Conservation (phyloP, 225 moss, liverwort and hornwort species). For the Straminergon stramineum region DNA sequence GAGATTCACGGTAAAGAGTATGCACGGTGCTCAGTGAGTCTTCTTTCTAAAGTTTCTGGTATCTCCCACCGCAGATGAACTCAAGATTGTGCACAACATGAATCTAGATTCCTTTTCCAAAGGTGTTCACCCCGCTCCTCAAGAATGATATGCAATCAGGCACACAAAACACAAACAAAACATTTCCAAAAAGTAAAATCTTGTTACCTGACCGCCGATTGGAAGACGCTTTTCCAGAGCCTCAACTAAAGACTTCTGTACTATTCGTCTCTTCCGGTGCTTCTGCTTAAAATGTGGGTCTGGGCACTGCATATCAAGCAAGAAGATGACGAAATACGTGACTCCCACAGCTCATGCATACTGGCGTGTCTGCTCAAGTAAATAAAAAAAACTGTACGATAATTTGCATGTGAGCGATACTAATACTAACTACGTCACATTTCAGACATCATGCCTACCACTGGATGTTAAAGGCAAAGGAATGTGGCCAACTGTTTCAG, state of each 20-base stretch:
- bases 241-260: constrained; percentile 65
- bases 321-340: neutral
- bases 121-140: neutral
- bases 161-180: neutral
- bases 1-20: neutral
- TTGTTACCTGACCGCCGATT: constrained; percentile 41
- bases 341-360: neutral
- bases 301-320: constrained; percentile 37
- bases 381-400: neutral
- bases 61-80: neutral
- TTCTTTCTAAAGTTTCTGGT: neutral
- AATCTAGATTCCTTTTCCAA: neutral
- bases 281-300: constrained; percentile 83
- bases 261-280: constrained; percentile 72
- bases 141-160: neutral
- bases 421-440: neutral
- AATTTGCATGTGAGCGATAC: neutral
- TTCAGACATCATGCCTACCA: neutral
- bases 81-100: neutral
- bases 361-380: neutral
- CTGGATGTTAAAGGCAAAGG: neutral
- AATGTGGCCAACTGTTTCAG: neutral
- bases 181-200: neutral
- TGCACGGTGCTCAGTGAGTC: neutral
- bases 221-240: constrained; percentile 38